A percentile compares a stretch with the other conserved stretches of the same genome.
These are phyloP conservation scores for Puccinia novopanici DNA, from an alignment of 1,284 basidiomycete genomes.

Conservation along the genomic window DNA sequence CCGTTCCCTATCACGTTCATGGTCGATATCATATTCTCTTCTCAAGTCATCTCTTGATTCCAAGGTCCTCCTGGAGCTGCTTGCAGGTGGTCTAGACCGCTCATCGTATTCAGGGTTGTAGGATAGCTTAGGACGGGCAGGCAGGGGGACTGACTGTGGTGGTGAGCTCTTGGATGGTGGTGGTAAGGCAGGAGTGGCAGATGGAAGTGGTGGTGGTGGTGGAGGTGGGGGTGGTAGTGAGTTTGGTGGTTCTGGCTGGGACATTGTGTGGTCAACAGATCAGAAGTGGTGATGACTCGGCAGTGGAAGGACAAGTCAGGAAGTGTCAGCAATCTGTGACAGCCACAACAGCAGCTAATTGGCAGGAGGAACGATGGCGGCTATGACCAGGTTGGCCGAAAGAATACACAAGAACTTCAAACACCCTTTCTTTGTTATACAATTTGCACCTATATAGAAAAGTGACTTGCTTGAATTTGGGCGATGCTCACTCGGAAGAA, in stretches of 20 bases:
- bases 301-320: no score
- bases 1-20: slow-evolving; percentile 37
- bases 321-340: background rate
- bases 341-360: background rate
- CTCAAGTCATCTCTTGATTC: slow-evolving; percentile 40
- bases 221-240: background rate
- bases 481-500: no score
- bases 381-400: no score
- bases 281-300: no score
- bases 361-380: no score
- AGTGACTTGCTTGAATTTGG: no score
- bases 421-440: no score
- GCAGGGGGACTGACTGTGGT: slow-evolving; percentile 5
- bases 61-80: slow-evolving; percentile 2
- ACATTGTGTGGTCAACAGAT: background rate
- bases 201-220: slow-evolving; percentile 6
- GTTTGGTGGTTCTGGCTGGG: background rate
- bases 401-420: background rate
- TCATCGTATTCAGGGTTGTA: slow-evolving; percentile 45
- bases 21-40: slow-evolving; percentile 33
- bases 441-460: no score
- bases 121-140: slow-evolving; percentile 44
- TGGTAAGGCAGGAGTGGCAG: background rate
- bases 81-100: background rate
- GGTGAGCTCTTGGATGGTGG: slow-evolving; percentile 20